Evolutionary conservation across 345 rosid genomes (phyloP).

Genomic region (Triadica sebifera): DNA sequence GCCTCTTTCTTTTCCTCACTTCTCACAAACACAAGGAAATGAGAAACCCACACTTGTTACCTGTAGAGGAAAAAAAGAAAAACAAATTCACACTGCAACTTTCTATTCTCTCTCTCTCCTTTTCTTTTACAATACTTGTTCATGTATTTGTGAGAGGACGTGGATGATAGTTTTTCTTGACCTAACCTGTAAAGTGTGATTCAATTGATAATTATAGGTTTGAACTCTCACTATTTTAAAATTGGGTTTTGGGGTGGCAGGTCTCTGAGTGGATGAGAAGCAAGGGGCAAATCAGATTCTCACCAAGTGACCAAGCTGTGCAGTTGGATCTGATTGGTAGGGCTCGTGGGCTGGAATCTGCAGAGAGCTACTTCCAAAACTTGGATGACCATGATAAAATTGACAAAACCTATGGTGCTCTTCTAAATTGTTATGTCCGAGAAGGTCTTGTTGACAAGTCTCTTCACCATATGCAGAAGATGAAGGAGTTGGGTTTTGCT

Average conservation of each 20-base stretch:
- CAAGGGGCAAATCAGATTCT: slow-evolving; percentile 15
- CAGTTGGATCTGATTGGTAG: slow-evolving; percentile 46
- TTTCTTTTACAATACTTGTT: neutral
- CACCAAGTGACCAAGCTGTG: slow-evolving; percentile 35
- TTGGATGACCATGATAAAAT: slow-evolving; percentile 30
- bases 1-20: too few relatives aligned
- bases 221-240: neutral
- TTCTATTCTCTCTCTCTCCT: neutral
- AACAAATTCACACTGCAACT: too few relatives aligned
- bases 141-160: neutral
- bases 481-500: slow-evolving; percentile 41
- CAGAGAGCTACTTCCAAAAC: slow-evolving; percentile 39
- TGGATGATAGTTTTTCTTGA: neutral
- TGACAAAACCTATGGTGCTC: slow-evolving; percentile 44
- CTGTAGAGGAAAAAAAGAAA: too few relatives aligned
- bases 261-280: slow-evolving; percentile 42
- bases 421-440: slow-evolving; percentile 43
- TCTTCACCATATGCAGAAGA: slow-evolving; percentile 36
- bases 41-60: too few relatives aligned
- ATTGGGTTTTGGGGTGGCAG: slow-evolving; percentile 28
- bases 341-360: slow-evolving; percentile 39
- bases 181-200: neutral
- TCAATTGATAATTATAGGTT: neutral
- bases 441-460: slow-evolving; percentile 43
- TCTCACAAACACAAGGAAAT: too few relatives aligned